These are phyloP conservation scores for Fusarium pseudonygamai DNA, from an alignment of 2,329 filamentous ascomycete genomes.

Conservation along the genomic window DNA sequence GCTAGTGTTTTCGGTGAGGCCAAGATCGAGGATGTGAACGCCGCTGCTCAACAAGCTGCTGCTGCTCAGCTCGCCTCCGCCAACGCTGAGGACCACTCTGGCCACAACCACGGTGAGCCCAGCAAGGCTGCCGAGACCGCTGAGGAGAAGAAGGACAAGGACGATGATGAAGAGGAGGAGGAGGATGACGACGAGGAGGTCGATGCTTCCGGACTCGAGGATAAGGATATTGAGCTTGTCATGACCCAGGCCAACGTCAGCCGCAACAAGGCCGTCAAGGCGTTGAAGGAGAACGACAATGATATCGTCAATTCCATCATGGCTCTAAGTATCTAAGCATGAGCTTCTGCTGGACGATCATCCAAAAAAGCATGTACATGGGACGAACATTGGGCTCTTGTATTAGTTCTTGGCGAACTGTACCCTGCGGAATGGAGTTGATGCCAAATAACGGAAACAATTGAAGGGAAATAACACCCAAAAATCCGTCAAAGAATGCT, in stretches of 20 bases:
- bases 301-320: slow-evolving; percentile 99
- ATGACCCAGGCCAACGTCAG: slow-evolving; percentile 98
- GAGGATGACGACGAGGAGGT: slow-evolving; percentile 97
- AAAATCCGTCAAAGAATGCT: slow-evolving; percentile 19
- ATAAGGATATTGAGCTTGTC: slow-evolving; percentile 99
- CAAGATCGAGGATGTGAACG: slow-evolving; percentile 99
- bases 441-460: slow-evolving; percentile 43
- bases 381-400: slow-evolving; percentile 44
- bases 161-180: slow-evolving; percentile 84
- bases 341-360: slow-evolving; percentile 33
- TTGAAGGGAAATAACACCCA: slow-evolving; percentile 37
- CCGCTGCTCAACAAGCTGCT: slow-evolving; percentile 93
- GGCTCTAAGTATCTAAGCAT: slow-evolving; percentile 83
- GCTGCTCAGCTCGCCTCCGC: slow-evolving; percentile 91
- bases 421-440: slow-evolving; percentile 42
- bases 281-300: slow-evolving; percentile 98
- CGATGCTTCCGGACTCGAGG: slow-evolving; percentile 92
- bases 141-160: slow-evolving; percentile 79
- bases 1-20: slow-evolving; percentile 98
- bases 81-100: slow-evolving; percentile 71
- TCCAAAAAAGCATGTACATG: slow-evolving; percentile 41
- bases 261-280: slow-evolving; percentile 98
- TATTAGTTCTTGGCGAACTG: slow-evolving; percentile 43
- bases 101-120: slow-evolving; percentile 76
- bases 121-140: slow-evolving; percentile 69